Evolutionary conservation across 164 flowering plant species (phyloP), one percentile per base, ranked within the genome.

Genomic region (Litsea cubeba): DNA sequence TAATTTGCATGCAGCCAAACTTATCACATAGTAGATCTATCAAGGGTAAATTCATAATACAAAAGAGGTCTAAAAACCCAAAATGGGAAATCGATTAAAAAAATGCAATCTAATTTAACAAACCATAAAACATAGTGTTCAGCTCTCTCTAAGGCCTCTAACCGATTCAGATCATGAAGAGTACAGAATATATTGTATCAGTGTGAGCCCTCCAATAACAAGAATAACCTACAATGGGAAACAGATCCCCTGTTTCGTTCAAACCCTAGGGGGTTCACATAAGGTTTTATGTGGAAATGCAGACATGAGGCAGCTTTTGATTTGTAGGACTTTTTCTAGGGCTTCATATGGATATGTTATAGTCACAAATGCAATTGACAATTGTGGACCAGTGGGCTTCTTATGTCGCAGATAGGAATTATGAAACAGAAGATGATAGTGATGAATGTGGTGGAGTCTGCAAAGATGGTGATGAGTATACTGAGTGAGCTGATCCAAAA

Each of bases 401-500:
- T 77, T 74, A 82, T 17, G 66, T 71, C 62, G 0, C 11, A 40
- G 7, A 40, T 7, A 20, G 62, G 2, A 69, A 65, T 72, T 73
- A 12, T 25, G 83, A 71, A 46, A 3, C 58, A 20, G 69, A 57
- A 40, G 69, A 68, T 22, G 73, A 68, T 15, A 70, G 72, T 54
- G 62, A 18, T 65, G 62, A 69, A 69, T 79, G 46, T 50, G 68
- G 18, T 51, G 74, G 51, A 14, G 28, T 12, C 46, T 50, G 14
- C 26, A 73, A 49, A 50, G 65, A 57, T 17, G 77, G 75, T 5
- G n/a, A 2, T 71, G 81, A 72, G 72, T 72, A 49, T 30, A 65
- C 58, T 63, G 78, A 63, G 71, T 64, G 25, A 25, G 88, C 81
- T 10, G 92, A 92, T 80, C 81, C 78, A 2, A 74, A 71, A 50